These are phyloP conservation scores for Coemansia sp. DNA, from an alignment of 192 early-diverging fungal genomes.

Conservation along the genomic window DNA sequence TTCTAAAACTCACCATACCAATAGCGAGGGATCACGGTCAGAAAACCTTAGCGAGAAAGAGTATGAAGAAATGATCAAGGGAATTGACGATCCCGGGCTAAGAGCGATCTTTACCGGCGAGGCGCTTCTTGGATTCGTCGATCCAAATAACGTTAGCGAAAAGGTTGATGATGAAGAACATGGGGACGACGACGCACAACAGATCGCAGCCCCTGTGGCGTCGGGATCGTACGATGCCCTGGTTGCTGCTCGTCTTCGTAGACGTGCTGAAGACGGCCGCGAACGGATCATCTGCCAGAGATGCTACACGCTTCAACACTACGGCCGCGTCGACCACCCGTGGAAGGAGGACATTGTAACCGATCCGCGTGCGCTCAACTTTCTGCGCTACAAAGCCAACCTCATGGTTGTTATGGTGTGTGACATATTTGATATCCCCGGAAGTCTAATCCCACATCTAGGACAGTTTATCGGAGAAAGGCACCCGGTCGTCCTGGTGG, in stretches of 20 bases:
- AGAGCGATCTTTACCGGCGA: constrained; percentile 38
- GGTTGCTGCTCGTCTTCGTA: constrained; percentile 23
- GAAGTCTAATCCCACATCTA: constrained; percentile 56
- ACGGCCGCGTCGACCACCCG: constrained; percentile 50
- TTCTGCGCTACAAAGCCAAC: constrained; percentile 56
- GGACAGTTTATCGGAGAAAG: constrained; percentile 56
- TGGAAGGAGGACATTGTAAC: constrained; percentile 57
- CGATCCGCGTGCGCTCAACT: constrained; percentile 56
- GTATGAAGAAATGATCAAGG: constrained; percentile 29
- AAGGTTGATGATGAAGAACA: background rate
- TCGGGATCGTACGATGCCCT: constrained; percentile 14
- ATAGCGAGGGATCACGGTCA: background rate
- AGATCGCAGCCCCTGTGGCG: background rate
- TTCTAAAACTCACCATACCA: background rate
- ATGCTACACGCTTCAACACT: constrained; percentile 62
- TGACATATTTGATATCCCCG: constrained; percentile 70
- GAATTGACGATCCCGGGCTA: constrained; percentile 48
- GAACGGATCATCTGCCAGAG: constrained; percentile 62
- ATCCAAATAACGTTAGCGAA: constrained; percentile 18
- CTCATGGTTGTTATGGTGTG: constrained; percentile 61
- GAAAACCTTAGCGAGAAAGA: constrained; percentile 49
- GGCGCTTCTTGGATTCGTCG: constrained; percentile 18
- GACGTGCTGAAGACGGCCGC: constrained; percentile 45
- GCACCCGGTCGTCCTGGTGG: constrained; percentile 62
- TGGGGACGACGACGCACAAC: background rate